Evolutionary conservation across 306 rosid species (phyloP).

Genomic region (Castanea sativa): DNA sequence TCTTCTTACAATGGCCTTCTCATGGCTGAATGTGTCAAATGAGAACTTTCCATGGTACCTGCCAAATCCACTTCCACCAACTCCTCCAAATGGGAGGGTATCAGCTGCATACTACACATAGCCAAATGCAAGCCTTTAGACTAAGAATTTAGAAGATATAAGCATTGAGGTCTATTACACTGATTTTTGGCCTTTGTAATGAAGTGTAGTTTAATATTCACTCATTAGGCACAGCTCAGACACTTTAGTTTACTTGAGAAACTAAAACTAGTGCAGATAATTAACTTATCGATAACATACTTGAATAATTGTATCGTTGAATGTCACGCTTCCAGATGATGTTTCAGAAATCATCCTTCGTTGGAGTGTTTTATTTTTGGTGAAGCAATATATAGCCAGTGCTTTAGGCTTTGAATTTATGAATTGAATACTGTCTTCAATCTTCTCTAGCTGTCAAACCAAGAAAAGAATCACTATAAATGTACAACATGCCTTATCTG

Average conservation of each 20-base stretch:
- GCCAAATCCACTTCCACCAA: constrained; percentile 75
- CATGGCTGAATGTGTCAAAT: constrained; percentile 68
- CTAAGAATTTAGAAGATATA: neutral
- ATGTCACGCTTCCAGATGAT: constrained; percentile 58
- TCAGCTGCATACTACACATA: constrained; percentile 53
- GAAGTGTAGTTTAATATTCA: too few relatives aligned
- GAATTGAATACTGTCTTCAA: constrained; percentile 69
- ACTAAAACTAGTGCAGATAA: neutral
- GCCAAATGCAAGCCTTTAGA: neutral
- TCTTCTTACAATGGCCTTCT: constrained; percentile 51
- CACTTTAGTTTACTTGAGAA: neutral
- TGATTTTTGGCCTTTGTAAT: neutral
- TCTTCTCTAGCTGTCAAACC: constrained; percentile 54
- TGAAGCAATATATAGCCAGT: constrained; percentile 67
- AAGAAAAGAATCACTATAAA: neutral
- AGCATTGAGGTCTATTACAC: neutral
- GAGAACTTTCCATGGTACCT: constrained; percentile 79
- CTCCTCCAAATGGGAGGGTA: constrained; percentile 79
- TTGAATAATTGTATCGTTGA: constrained; percentile 64
- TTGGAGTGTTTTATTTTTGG: constrained; percentile 47
- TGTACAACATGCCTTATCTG: too few relatives aligned
- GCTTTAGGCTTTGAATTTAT: constrained; percentile 64
- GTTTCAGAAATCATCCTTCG: constrained; percentile 58
- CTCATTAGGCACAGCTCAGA: neutral
- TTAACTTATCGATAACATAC: constrained; percentile 22